phyloP scores from a whole-genome alignment of 208 protist species.

The Trichomonas vaginalis region DNA sequence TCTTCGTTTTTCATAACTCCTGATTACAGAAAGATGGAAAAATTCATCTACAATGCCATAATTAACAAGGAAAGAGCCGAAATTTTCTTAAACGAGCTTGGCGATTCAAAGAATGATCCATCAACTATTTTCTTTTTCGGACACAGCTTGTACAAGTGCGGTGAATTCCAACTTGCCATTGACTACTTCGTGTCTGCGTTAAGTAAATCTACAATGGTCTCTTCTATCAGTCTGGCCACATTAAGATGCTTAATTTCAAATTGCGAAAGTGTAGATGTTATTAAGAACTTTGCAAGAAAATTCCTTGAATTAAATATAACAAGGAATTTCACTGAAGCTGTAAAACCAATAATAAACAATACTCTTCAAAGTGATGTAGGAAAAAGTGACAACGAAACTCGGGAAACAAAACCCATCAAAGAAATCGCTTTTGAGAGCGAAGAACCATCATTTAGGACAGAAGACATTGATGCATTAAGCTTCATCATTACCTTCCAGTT shows the following conservation, averaged over 20 bases:
- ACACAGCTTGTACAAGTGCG: neutral
- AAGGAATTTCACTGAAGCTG: neutral
- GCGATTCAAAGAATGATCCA: neutral
- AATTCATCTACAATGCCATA: neutral
- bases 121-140: neutral
- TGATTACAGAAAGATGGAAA: neutral
- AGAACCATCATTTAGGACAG: neutral
- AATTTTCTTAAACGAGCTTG: neutral
- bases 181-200: neutral
- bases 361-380: neutral
- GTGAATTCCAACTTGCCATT: neutral
- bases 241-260: neutral
- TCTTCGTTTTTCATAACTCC: neutral
- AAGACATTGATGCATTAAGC: neutral
- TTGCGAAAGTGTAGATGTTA: neutral
- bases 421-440: neutral
- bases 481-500: neutral
- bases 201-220: neutral
- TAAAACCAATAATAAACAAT: neutral
- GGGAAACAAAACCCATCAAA: neutral
- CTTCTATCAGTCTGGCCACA: neutral
- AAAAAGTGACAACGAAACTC: neutral
- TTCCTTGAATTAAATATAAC: neutral
- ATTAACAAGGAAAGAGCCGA: neutral
- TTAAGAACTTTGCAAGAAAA: neutral